Conservation (phyloP, 208 protist genomes). For the Trypanosoma scelopori region DNA sequence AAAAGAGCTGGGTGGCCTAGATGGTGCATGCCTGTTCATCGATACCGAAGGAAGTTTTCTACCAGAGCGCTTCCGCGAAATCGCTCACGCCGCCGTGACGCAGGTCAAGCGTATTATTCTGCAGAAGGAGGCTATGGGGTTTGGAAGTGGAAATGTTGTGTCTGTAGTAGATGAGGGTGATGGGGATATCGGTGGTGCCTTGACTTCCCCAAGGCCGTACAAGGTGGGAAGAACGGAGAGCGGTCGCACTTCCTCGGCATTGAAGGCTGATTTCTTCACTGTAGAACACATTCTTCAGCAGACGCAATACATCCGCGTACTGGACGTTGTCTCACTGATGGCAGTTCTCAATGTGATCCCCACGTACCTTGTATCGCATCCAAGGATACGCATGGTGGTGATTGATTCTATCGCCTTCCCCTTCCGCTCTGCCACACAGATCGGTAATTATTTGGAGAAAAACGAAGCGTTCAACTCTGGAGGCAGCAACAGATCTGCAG, state of each 20-base stretch:
- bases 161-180: not conserved
- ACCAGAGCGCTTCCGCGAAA: conserved; percentile 63
- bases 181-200: not conserved
- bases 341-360: conserved; percentile 59
- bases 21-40: conserved; percentile 76
- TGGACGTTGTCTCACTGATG: conserved; percentile 53
- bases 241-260: not conserved
- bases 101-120: conserved; percentile 25
- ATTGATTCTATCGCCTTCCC: conserved; percentile 90
- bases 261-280: conserved; percentile 25
- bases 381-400: conserved; percentile 57
- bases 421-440: conserved; percentile 44
- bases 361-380: conserved; percentile 16
- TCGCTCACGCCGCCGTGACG: conserved; percentile 62
- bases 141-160: conserved; percentile 6
- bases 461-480: not conserved
- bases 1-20: conserved; percentile 61
- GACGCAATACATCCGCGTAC: conserved; percentile 71
- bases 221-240: conserved; percentile 13
- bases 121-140: conserved; percentile 16
- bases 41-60: conserved; percentile 93
- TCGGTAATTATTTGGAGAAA: not conserved
- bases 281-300: conserved; percentile 57
- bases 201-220: not conserved
- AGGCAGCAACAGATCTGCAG: not conserved